Evolutionary conservation across 108 stramenopile species (phyloP), one percentile per base, ranked within the genome.

Genomic region (Tribonema minus): DNA sequence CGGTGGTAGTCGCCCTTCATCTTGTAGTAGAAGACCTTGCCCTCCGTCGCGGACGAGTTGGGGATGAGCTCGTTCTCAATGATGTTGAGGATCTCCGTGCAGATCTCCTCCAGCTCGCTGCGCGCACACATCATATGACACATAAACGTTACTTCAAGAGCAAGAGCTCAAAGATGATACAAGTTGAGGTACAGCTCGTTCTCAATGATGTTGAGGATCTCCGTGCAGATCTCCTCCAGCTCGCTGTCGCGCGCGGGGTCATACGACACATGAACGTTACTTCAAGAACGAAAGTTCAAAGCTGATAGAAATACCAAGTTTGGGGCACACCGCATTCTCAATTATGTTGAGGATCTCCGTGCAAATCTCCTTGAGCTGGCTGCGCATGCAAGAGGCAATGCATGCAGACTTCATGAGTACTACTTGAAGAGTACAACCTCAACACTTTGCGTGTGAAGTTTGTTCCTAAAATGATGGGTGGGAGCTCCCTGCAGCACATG

Each of bases 1-100:
- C 99, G 95, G 90, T 99, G 96, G 92, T 99, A 99, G 85, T 99
- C 99, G 27, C 97, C 99, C 93, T 97, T 97, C 95, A 96, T 92
- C 90, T 93, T 97, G 92, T 97, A 97, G 94, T 98, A 99, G 87
- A 99, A 99, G 60, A 99, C 99, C 92, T 98, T 96, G 81, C 96
- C 97, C 86, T 99, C 97, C 82, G 96, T 94, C 54, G 92, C 89
- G 15, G 92, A 90, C 69, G 91, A 91, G 91, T 98, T 94, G 83
- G 97, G 99, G 89, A 99, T 97, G 72, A 99, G 89, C 68, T 89
- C 87, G 60, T 94, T 92, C 84, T 97, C 93, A 70, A 99, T 98
- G 87, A 99, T 97, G 67, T 85, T 78, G 37, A 94, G 92, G 84
- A 99, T 98, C 79, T 98, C 97, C 74, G 95, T 67, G 83, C 99